A percentile compares a stretch with the other conserved stretches of the same genome.
Evolutionary conservation across 768 basidiomycete genomes (phyloP).

Genomic region (Amanita subjunquillea): DNA sequence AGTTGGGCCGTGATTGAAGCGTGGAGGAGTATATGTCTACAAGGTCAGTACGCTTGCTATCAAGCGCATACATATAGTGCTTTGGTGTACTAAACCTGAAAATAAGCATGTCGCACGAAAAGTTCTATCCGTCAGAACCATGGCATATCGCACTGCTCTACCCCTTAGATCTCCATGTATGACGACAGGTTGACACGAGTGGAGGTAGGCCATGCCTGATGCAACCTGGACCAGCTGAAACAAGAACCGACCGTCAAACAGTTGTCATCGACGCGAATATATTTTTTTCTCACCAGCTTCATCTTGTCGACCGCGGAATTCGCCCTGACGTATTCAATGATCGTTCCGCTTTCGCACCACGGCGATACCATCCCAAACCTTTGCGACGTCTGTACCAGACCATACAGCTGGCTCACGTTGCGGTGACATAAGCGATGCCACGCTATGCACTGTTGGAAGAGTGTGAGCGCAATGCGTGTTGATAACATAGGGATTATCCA

Average conservation of each 20-base stretch:
- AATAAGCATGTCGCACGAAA: constrained; percentile 71
- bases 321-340: constrained; percentile 36
- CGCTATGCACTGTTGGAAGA: constrained; percentile 27
- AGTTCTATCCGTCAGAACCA: constrained; percentile 34
- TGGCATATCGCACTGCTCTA: constrained; percentile 42
- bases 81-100: neutral
- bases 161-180: constrained; percentile 50
- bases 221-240: constrained; percentile 44
- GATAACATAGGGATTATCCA: neutral
- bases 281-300: neutral
- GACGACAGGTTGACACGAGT: constrained; percentile 41
- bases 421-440: constrained; percentile 50
- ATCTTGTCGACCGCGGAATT: neutral
- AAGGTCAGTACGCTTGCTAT: constrained; percentile 38
- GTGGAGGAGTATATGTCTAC: constrained; percentile 65
- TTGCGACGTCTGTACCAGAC: constrained; percentile 38
- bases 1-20: constrained; percentile 67
- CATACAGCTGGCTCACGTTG: constrained; percentile 45
- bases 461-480: neutral
- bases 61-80: neutral
- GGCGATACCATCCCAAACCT: constrained; percentile 57
- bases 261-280: too few relatives aligned
- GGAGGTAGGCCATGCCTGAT: constrained; percentile 47
- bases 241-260: neutral
- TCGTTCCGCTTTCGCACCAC: constrained; percentile 53